These are phyloP conservation scores for Xylaria nigripes DNA, from an alignment of 495 filamentous ascomycete species.

Conservation along the genomic window DNA sequence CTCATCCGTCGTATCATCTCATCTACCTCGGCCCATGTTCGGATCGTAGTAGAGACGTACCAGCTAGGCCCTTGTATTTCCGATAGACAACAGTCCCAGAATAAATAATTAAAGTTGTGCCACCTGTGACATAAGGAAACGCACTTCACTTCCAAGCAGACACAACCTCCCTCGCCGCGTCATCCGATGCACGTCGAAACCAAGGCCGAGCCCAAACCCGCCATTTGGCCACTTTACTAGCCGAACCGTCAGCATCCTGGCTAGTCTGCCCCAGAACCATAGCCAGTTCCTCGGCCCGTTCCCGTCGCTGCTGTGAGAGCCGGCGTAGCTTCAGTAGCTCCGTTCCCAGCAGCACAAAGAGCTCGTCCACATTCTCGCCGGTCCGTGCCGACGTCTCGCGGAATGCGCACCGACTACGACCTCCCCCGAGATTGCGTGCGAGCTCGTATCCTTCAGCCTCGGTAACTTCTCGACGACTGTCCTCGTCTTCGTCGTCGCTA, in stretches of 20 bases:
- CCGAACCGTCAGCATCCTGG: background rate
- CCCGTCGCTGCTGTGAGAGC: slow-evolving; percentile 19
- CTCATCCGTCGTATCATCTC: background rate
- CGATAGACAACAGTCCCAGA: background rate
- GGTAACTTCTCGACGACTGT: slow-evolving; percentile 14
- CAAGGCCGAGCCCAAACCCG: slow-evolving; percentile 16
- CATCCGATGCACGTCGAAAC: slow-evolving; percentile 12
- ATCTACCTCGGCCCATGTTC: background rate
- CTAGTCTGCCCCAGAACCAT: slow-evolving; percentile 2
- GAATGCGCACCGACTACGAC: slow-evolving; percentile 16
- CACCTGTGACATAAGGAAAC: background rate
- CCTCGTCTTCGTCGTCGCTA: slow-evolving; percentile 16
- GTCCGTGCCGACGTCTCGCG: slow-evolving; percentile 34
- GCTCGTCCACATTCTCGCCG: slow-evolving; percentile 27
- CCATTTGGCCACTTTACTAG: slow-evolving; percentile 13
- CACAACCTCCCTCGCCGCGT: background rate
- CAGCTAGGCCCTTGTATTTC: background rate
- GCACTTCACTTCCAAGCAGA: background rate
- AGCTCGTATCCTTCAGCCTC: slow-evolving; percentile 24
- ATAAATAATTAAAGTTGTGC: background rate
- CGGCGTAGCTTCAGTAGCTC: slow-evolving; percentile 24
- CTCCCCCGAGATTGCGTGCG: slow-evolving; percentile 14
- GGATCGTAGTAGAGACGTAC: background rate
- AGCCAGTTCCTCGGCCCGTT: slow-evolving; percentile 7
- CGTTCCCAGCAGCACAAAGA: slow-evolving; percentile 26